Evolutionary conservation across 345 rosid species (phyloP), one percentile per base, ranked within the genome.

Genomic region (Salix arbutifolia): DNA sequence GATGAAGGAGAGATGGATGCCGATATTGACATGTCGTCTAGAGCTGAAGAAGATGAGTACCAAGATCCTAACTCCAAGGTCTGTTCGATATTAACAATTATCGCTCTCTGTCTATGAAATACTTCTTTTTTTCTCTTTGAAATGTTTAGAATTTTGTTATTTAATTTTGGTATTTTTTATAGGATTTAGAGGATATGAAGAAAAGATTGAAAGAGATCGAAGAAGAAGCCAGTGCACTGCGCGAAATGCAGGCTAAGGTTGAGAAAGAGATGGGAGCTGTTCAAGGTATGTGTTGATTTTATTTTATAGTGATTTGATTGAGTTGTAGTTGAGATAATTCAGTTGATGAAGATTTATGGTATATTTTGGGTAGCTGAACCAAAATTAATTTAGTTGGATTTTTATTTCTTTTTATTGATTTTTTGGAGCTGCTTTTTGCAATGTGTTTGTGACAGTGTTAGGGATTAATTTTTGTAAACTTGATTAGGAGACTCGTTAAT

Each of bases 161-260:
- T 75, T 25, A 31, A 30, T 64, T 23, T 73, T 19, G n/a, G 23
- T 30, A 30, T 5, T 12, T 75, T 56, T 17, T 65, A 23, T 60
- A 96, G 99, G 99, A 96, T 16, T 86, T 96, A 87, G 99, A 96
- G 88, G 98, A 96, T 56, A 96, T 93, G 99, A 96, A 92, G 90
- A 96, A 86, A 81, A 88, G 99, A 72, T 86, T 96, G 74, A 93
- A 90, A 83, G 98, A 96, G 87, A 96, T 96, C 67, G 98, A 96
- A 70, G 98, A 96, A 72, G 99, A 96, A 87, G 98, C 99, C 38
- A 91, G 96, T 8, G 98, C 99, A 78, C 91, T 96, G 62, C 99
- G 99, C 26, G 98, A 96, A 83, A 91, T 96, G 98, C 99, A 96
- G 87, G 96, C 99, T 73, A 96, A 96, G 82, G 98, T 91, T 80